Conservation (phyloP, 2,329 filamentous ascomycete genomes). For the Phaeosphaeria sp. region DNA sequence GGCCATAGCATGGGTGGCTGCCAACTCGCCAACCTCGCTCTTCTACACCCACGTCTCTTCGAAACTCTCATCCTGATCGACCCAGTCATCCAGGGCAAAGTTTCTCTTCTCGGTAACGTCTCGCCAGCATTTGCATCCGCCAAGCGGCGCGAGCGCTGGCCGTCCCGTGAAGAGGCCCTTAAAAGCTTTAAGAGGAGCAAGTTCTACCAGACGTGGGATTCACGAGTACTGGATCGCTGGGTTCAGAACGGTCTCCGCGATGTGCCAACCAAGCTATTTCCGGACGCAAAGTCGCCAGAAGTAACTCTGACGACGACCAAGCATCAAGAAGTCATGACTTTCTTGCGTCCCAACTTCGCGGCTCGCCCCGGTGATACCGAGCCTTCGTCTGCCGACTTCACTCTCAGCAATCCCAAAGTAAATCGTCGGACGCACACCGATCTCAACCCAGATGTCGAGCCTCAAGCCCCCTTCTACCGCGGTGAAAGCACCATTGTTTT, state of each 20-base stretch:
- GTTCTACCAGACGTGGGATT: conserved; percentile 86
- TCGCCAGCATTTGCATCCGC: conserved; percentile 68
- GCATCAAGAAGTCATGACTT: conserved; percentile 86
- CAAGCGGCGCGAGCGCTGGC: conserved; percentile 80
- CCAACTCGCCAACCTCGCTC: conserved; percentile 72
- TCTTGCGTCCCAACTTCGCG: conserved; percentile 67
- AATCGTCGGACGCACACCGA: conserved; percentile 54
- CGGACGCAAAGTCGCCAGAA: conserved; percentile 49
- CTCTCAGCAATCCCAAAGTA: conserved; percentile 34
- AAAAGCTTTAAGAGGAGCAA: conserved; percentile 70
- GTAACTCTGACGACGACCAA: conserved; percentile 83
- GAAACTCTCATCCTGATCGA: conserved; percentile 80
- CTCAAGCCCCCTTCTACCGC: conserved; percentile 67
- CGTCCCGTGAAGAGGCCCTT: conserved; percentile 72
- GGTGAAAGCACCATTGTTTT: conserved; percentile 67
- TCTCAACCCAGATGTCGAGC: conserved; percentile 39
- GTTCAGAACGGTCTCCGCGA: conserved; percentile 76
- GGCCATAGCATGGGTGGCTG: conserved; percentile 89
- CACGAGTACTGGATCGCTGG: conserved; percentile 77
- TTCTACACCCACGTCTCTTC: conserved; percentile 83
- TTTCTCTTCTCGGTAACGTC: conserved; percentile 51
- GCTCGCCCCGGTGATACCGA: conserved; percentile 55
- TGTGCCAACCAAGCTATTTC: conserved; percentile 68
- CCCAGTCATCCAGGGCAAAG: conserved; percentile 70
- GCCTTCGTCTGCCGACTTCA: conserved; percentile 38